These are phyloP conservation scores for Thraustochytrium sp. DNA, from an alignment of 352 stramenopile species.

Conservation along the genomic window DNA sequence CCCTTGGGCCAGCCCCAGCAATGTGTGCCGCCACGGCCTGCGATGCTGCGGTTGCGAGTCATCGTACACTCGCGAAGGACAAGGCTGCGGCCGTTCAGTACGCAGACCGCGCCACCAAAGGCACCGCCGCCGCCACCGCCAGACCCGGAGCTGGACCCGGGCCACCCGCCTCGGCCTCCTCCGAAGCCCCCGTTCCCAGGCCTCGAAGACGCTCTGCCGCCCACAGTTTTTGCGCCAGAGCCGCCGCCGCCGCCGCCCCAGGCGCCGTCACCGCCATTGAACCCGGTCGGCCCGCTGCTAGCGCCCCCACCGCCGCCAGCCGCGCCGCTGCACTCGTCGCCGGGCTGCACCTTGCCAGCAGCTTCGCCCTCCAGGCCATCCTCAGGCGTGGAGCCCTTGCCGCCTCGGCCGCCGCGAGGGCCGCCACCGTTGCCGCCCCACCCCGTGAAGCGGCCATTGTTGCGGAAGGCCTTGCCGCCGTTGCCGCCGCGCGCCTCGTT, in stretches of 20 bases:
- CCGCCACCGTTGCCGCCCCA: background rate
- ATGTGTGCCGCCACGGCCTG: background rate
- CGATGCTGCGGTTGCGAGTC: background rate
- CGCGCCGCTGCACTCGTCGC: background rate
- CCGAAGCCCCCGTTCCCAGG: slow-evolving; percentile 13
- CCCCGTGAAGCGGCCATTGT: background rate
- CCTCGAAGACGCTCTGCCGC: background rate
- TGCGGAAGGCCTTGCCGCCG: background rate
- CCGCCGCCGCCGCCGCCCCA: slow-evolving; percentile 33
- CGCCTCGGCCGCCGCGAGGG: background rate
- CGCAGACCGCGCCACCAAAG: slow-evolving; percentile 30
- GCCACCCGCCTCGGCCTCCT: background rate
- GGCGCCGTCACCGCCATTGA: background rate
- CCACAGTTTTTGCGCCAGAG: slow-evolving; percentile 3
- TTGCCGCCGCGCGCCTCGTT: background rate
- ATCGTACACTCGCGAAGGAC: background rate
- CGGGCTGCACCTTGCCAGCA: background rate
- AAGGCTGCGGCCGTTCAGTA: background rate
- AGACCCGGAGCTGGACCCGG: slow-evolving; percentile 6
- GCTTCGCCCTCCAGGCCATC: background rate
- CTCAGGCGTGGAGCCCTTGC: background rate
- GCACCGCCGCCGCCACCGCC: slow-evolving; percentile 13
- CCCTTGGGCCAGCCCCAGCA: background rate
- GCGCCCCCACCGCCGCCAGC: background rate
- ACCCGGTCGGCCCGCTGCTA: background rate